Conservation (phyloP, 164 flowering plant species). For the Sedum album region DNA sequence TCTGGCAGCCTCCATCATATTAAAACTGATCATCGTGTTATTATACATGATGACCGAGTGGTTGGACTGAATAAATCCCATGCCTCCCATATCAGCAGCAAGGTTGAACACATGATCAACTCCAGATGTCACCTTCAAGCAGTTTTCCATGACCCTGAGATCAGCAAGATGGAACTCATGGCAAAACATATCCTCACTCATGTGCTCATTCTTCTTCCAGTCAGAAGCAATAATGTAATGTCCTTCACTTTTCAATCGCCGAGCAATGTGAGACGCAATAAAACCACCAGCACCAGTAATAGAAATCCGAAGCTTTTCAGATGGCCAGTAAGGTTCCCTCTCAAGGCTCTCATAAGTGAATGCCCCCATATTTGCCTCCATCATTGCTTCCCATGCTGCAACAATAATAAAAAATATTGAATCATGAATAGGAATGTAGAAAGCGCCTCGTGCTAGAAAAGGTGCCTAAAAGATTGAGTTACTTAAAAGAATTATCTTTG, state of each 20-base stretch:
- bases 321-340: constrained; percentile 93
- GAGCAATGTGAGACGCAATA: constrained; percentile 95
- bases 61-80: constrained; percentile 99
- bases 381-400: constrained; percentile 74
- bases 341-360: constrained; percentile 80
- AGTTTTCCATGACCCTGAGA: constrained; percentile 95
- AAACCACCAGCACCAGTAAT: constrained; percentile 99
- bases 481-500: too few relatives aligned
- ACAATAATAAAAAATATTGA: constrained; percentile 8
- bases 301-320: constrained; percentile 78
- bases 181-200: constrained; percentile 97
- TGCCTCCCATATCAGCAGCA: constrained; percentile 99
- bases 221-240: constrained; percentile 97
- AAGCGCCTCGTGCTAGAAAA: too few relatives aligned
- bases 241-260: constrained; percentile 87
- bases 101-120: constrained; percentile 96
- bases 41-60: constrained; percentile 97
- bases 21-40: constrained; percentile 98
- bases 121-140: constrained; percentile 72
- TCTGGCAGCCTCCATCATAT: constrained; percentile 92
- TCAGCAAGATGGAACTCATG: constrained; percentile 94
- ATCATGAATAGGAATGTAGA: not conserved
- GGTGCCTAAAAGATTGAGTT: too few relatives aligned
- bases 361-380: constrained; percentile 46
- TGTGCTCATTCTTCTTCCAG: constrained; percentile 99